A percentile compares a stretch with the other conserved stretches of the same genome.
phyloP scores from a whole-genome alignment of 208 protist genomes.

The Trypanosoma conorhini region DNA sequence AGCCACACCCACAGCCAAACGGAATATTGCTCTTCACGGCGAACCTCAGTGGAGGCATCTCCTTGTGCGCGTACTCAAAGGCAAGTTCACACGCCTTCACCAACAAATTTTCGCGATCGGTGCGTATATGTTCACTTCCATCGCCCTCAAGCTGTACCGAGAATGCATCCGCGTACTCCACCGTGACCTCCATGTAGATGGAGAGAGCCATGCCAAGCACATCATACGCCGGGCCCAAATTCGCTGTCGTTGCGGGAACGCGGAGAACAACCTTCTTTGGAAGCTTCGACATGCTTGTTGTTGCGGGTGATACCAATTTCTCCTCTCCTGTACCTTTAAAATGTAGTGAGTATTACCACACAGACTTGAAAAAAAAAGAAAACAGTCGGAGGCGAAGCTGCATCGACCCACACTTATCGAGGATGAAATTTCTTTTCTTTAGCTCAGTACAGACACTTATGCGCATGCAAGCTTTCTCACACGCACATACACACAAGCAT shows the following conservation, averaged over 20 bases:
- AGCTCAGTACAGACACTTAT: slow-evolving; percentile 6
- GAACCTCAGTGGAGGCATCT: slow-evolving; percentile 86
- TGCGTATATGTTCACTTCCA: slow-evolving; percentile 71
- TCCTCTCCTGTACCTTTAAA: not conserved
- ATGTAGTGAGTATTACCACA: not conserved
- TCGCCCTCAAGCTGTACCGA: slow-evolving; percentile 78
- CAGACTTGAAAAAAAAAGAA: not conserved
- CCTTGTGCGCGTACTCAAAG: slow-evolving; percentile 72
- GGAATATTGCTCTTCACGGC: slow-evolving; percentile 90
- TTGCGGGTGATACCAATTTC: not conserved
- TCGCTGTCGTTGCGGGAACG: slow-evolving; percentile 93
- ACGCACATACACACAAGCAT: slow-evolving; percentile 14
- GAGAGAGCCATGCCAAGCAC: slow-evolving; percentile 91
- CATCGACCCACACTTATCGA: slow-evolving; percentile 2
- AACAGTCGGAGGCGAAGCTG: not conserved
- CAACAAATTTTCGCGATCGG: slow-evolving; percentile 83
- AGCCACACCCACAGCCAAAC: slow-evolving; percentile 90
- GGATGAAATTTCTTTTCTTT: slow-evolving; percentile 20
- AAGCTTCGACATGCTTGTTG: slow-evolving; percentile 16
- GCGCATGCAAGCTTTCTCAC: slow-evolving; percentile 7
- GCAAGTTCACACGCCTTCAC: slow-evolving; percentile 72
- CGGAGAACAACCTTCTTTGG: slow-evolving; percentile 71
- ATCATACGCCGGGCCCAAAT: slow-evolving; percentile 93
- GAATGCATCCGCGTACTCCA: slow-evolving; percentile 75
- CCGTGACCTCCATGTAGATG: slow-evolving; percentile 91